phyloP scores from a whole-genome alignment of 164 flowering plant genomes.

The Berberis vulgaris region DNA sequence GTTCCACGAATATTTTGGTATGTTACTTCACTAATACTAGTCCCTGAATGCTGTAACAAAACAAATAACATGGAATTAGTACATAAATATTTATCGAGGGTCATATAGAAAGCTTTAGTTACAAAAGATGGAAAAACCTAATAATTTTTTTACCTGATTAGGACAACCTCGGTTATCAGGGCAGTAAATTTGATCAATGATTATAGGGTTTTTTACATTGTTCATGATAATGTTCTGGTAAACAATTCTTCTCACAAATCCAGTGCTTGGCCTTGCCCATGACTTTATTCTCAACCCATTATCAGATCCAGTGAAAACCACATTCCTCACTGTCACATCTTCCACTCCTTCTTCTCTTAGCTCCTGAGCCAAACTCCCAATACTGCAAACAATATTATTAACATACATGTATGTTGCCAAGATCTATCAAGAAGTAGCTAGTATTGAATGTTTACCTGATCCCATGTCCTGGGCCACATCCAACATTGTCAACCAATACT shows the following conservation, averaged over 20 bases:
- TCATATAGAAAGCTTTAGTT: neutral
- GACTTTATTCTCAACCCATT: no score
- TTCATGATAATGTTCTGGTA: constrained; percentile 41
- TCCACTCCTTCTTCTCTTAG: constrained; percentile 50
- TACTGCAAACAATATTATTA: constrained; percentile 26
- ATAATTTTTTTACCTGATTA: constrained; percentile 25
- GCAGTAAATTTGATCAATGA: constrained; percentile 73
- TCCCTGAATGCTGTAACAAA: constrained; percentile 27
- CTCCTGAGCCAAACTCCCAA: constrained; percentile 61
- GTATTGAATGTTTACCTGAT: constrained; percentile 29
- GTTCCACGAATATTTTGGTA: constrained; percentile 12
- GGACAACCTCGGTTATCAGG: constrained; percentile 44
- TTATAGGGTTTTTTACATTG: constrained; percentile 18
- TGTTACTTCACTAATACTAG: constrained; percentile 19
- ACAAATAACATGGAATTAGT: neutral
- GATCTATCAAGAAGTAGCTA: neutral
- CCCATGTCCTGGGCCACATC: constrained; percentile 73
- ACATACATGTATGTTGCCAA: neutral
- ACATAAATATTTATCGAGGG: neutral
- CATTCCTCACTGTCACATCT: constrained; percentile 54
- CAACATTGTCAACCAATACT: constrained; percentile 35
- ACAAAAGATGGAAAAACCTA: neutral
- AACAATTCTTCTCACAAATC: constrained; percentile 40
- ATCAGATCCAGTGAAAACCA: constrained; percentile 31
- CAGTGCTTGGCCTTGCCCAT: constrained; percentile 28